These are phyloP conservation scores for Aspergillus pseudoterreus DNA, from an alignment of 2,329 filamentous ascomycete species.

Conservation along the genomic window DNA sequence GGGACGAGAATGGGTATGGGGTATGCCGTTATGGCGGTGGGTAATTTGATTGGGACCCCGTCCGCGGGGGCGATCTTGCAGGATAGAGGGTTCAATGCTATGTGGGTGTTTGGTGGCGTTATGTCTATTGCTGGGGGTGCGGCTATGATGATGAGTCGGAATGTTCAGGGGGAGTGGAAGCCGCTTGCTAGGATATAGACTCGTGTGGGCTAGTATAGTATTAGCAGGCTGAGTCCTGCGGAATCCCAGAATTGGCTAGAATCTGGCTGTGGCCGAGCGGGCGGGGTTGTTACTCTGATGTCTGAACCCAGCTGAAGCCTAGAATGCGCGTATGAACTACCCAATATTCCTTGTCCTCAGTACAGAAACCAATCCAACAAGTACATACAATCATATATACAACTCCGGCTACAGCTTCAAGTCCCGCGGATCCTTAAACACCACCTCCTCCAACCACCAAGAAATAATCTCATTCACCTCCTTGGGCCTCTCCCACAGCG, in stretches of 20 bases:
- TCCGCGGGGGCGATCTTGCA: not conserved
- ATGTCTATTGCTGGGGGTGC: conserved; percentile 1
- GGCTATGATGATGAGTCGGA: conserved; percentile 2
- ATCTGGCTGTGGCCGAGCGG: no score
- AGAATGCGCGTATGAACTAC: no score
- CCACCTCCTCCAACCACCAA: conserved; percentile 62
- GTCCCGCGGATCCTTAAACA: conserved; percentile 34
- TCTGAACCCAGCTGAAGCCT: no score
- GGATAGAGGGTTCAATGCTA: not conserved
- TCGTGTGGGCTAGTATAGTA: no score
- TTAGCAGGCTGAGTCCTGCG: no score
- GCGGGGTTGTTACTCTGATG: no score
- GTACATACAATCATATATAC: no score
- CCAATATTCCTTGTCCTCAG: no score
- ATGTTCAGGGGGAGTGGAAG: conserved; percentile 1
- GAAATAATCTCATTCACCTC: conserved; percentile 67
- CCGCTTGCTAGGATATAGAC: not conserved
- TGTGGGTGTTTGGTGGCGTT: conserved; percentile 3
- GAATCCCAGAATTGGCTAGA: no score
- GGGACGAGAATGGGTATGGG: conserved; percentile 4
- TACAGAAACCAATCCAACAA: no score
- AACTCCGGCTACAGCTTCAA: conserved; percentile 7
- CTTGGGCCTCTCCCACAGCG: conserved; percentile 66
- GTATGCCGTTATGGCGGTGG: conserved; percentile 1
- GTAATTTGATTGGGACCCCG: conserved; percentile 1